Conservation (phyloP, 2,329 filamentous ascomycete genomes). For the Reticulascus tulasneorum region DNA sequence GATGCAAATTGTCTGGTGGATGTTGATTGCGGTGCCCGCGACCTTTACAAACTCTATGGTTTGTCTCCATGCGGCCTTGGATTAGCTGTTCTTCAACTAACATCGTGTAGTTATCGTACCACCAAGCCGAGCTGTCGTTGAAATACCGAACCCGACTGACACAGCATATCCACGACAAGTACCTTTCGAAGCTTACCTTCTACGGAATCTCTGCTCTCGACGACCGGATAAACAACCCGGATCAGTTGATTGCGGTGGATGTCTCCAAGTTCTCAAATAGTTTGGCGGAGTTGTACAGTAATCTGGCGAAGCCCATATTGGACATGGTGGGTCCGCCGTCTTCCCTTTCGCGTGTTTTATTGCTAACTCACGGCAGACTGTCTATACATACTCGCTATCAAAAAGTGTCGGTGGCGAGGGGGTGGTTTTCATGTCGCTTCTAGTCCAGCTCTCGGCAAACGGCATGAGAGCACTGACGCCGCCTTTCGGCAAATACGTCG, state of each 20-base stretch:
- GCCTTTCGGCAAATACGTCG: conserved; percentile 95
- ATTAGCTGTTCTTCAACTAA: background rate
- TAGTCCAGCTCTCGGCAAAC: conserved; percentile 89
- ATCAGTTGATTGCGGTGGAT: conserved; percentile 95
- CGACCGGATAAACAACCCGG: conserved; percentile 96
- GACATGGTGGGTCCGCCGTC: conserved; percentile 64
- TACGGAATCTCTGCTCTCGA: conserved; percentile 94
- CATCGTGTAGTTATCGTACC: conserved; percentile 76
- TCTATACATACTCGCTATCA: conserved; percentile 93
- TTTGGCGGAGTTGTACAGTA: conserved; percentile 91
- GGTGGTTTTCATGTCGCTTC: conserved; percentile 87
- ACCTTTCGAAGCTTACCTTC: conserved; percentile 95
- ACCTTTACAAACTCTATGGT: conserved; percentile 99
- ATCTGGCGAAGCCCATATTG: conserved; percentile 87
- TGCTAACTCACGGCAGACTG: conserved; percentile 44
- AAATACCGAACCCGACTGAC: conserved; percentile 91
- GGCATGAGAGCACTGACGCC: conserved; percentile 93
- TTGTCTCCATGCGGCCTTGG: conserved; percentile 22
- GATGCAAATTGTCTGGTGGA: conserved; percentile 92
- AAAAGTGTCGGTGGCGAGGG: conserved; percentile 95
- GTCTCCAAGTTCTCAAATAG: conserved; percentile 96
- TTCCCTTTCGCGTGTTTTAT: background rate
- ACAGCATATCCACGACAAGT: conserved; percentile 92
- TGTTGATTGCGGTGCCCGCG: conserved; percentile 91
- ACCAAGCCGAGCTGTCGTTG: conserved; percentile 90